Base-by-base conservation (phyloP, 2,329 filamentous ascomycete species). In the Fusarium proliferatum region DNA sequence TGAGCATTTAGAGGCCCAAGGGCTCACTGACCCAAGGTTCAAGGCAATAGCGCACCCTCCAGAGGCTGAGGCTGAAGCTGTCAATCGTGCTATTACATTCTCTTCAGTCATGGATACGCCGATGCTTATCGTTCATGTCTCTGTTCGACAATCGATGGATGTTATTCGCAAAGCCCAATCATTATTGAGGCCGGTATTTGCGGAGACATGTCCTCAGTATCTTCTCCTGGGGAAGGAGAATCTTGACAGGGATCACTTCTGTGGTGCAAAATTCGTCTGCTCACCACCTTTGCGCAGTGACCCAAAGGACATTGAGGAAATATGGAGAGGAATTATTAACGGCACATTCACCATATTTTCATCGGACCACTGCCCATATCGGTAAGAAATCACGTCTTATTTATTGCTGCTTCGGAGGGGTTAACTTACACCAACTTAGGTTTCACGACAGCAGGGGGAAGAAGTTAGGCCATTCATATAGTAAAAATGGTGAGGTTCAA, bases 251-350 rank as follows among this genome's bases (percentile, higher is more conserved):
- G 30, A 51, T 16, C 15, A 51, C 11, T 51, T 51, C 28, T 51
- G 46, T 34, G 30, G 46, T 51, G 46, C 46, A 3, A 51, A 51
- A 30, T 51, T 51, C 10, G 15, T 51, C 7, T 51, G 46, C 15
- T 51, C 46, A 21, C 46, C 46, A 4, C 46, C 46, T 13, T 23
- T 51, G 46, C 46, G 46, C 30, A 51, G 46, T 3, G 46, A 51
- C 21, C 30, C 46, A 6, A 51, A 51, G 30, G 46, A 51, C 23
- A 34, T 51, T n/a, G 46, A 51, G 46, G 30, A 51, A 12, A 51
- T 51, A 51, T 51, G 46, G 46, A 51, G 46, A 51, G 46, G 46
- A 34, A 51, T 51, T 16, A 51, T 51, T 15, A 51, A 34, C 21
- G 46, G 46, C 2, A 51, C 46, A 34, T 51, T 51, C 1, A 51